These are phyloP conservation scores for Teratosphaeria zuluensis DNA, from an alignment of 2,329 filamentous ascomycete genomes.

Conservation along the genomic window DNA sequence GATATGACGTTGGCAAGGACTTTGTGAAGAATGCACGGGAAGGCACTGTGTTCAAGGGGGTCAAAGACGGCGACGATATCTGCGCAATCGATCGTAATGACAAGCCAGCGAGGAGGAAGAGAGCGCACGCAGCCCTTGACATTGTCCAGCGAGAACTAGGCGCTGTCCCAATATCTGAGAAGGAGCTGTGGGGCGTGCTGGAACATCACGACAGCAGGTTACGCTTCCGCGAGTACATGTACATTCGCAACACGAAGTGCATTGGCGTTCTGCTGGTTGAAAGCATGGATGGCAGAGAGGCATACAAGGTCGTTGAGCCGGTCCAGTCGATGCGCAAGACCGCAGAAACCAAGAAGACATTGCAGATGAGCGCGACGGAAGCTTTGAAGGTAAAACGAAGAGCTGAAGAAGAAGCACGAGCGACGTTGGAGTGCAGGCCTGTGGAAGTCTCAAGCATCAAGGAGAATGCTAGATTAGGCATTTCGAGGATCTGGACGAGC, in stretches of 20 bases:
- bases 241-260: constrained; percentile 52
- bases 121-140: constrained; percentile 45
- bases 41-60: constrained; percentile 8
- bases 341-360: constrained; percentile 5
- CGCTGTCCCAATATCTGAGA: constrained; percentile 49
- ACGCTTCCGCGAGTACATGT: constrained; percentile 53
- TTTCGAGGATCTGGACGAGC: constrained; percentile 58
- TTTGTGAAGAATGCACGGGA: constrained; percentile 37
- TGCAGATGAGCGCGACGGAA: constrained; percentile 6
- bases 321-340: constrained; percentile 2
- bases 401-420: constrained; percentile 8
- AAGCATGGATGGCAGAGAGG: constrained; percentile 43
- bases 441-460: constrained; percentile 12
- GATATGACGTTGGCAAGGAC: constrained; percentile 51
- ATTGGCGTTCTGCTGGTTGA: constrained; percentile 54
- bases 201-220: constrained; percentile 15
- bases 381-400: constrained; percentile 16
- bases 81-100: constrained; percentile 50
- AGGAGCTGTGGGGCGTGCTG: constrained; percentile 45
- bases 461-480: constrained; percentile 44
- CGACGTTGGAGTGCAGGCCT: constrained; percentile 5
- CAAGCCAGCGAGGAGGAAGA: constrained; percentile 42
- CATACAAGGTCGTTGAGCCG: constrained; percentile 38
- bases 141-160: constrained; percentile 55
- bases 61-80: constrained; percentile 37